Conservation (phyloP, 2,329 filamentous ascomycete species). For the Phyllosticta citrichinensis region DNA sequence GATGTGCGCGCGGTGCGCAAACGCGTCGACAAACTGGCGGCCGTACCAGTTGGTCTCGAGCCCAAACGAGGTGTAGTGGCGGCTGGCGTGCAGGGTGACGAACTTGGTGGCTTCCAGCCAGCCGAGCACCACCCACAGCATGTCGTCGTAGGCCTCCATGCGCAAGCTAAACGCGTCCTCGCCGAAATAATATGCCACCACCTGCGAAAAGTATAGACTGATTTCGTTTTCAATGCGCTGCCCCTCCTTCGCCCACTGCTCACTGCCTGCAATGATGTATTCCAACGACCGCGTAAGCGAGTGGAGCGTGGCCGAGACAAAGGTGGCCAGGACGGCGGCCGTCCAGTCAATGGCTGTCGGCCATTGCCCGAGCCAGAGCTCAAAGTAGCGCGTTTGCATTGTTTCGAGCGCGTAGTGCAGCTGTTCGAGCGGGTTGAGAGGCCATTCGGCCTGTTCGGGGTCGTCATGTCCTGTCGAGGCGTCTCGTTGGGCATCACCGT, state of each 20-base stretch:
- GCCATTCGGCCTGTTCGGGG: not conserved
- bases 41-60: constrained; percentile 55
- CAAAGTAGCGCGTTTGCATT: constrained; percentile 72
- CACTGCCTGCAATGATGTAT: constrained; percentile 29
- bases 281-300: constrained; percentile 56
- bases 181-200: constrained; percentile 72
- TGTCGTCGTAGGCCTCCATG: constrained; percentile 80
- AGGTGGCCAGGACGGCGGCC: constrained; percentile 70
- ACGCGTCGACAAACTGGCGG: constrained; percentile 61
- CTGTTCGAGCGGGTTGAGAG: constrained; percentile 20
- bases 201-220: constrained; percentile 69
- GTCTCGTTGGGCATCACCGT: not conserved
- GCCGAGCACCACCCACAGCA: constrained; percentile 87
- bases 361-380: constrained; percentile 70
- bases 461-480: not conserved
- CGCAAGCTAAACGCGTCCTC: constrained; percentile 69
- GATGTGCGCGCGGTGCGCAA: constrained; percentile 70
- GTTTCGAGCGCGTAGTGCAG: constrained; percentile 52
- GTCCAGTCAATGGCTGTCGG: constrained; percentile 89
- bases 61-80: constrained; percentile 43
- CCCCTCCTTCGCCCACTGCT: constrained; percentile 20
- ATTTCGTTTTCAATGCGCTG: constrained; percentile 65
- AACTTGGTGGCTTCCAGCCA: constrained; percentile 81
- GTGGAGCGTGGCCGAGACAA: constrained; percentile 61
- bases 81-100: constrained; percentile 55